These are phyloP conservation scores for Apiotrichum veenhuisii DNA, from an alignment of 1,284 basidiomycete species.

Conservation along the genomic window DNA sequence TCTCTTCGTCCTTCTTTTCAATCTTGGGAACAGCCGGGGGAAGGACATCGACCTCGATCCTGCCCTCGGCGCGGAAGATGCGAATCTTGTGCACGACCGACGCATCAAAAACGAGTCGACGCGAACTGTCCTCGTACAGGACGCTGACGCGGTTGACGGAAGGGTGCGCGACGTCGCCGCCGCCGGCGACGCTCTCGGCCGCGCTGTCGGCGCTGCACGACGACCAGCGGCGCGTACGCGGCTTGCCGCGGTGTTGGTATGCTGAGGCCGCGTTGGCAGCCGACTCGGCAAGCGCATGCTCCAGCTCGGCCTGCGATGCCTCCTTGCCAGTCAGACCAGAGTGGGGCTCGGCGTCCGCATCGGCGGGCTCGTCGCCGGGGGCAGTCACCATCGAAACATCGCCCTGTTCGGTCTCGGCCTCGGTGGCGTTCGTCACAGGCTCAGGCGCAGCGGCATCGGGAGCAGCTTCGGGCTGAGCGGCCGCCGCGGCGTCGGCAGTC, in stretches of 20 bases:
- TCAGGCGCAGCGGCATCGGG: conserved; percentile 2
- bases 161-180: conserved; percentile 15
- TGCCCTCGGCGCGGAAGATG: conserved; percentile 74
- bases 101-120: conserved; percentile 83
- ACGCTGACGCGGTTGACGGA: conserved; percentile 65
- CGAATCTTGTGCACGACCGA: conserved; percentile 75
- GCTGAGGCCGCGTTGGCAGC: conserved; percentile 34
- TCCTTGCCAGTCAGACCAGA: conserved; percentile 16
- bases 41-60: conserved; percentile 69
- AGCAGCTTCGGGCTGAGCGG: conserved; percentile 12
- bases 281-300: conserved; percentile 25
- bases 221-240: conserved; percentile 26
- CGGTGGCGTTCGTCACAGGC: conserved; percentile 13
- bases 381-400: conserved; percentile 38
- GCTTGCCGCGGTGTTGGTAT: conserved; percentile 23
- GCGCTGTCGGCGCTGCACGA: conserved; percentile 23
- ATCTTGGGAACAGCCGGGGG: conserved; percentile 6
- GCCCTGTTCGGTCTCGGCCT: conserved; percentile 11
- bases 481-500: conserved; percentile 12
- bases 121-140: conserved; percentile 81
- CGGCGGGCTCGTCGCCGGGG: conserved; percentile 5
- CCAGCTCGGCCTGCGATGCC: conserved; percentile 21
- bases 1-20: conserved; percentile 11
- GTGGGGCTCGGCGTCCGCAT: background rate
- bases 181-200: conserved; percentile 11